Base-by-base conservation (phyloP, 768 basidiomycete species). In the Austroboletus festivus region DNA sequence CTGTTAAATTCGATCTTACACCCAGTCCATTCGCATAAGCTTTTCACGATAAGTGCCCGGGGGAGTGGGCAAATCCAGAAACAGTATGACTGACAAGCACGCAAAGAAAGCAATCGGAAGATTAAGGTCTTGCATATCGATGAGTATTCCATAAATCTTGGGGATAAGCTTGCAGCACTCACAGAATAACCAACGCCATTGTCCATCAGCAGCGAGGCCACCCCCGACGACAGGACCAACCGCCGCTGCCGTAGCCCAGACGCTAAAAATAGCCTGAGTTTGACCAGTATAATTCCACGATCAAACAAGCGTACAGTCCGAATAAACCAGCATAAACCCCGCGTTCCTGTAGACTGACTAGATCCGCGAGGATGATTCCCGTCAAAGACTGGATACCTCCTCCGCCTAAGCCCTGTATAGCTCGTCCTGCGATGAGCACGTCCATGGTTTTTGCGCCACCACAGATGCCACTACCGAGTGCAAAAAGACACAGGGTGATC, bases 151-250 rank as follows among this genome's bases (percentile, higher is more conserved):
- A 8, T 10, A 22, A 9, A 22, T n/a, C 15, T 10, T 13, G 26
- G 1, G 16, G 15, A 44, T 13, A 33, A 13, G 18, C 5, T 4
- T 44, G 24, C 8, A 1, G 19, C 16, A 38, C 67, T 42, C 20
- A 72, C 69, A 74, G 42, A 74, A 74, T 16, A 74, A 41, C 70
- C 72, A 74, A 13, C 73, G 56, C 75, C 75, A 76, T 34, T 58
- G 50, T 2, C 60, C 64, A 3, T 42, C 19, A 20, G 65, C 33
- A 0, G 71, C 64, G 1, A 76, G 58, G 4, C 55, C 50, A 1
- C 73, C 73, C 0, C 69, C 73, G 3, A 73, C 45, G 10, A 70
- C 53, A 4, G 73, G 72, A 0, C 72, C 73, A 9, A 68, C 48
- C 0, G 56, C 64, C 11, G 61, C 52, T 18, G 69, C 70, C 15